These are phyloP conservation scores for Penicillium sp. DNA, from an alignment of 2,329 filamentous ascomycete genomes.

Conservation along the genomic window DNA sequence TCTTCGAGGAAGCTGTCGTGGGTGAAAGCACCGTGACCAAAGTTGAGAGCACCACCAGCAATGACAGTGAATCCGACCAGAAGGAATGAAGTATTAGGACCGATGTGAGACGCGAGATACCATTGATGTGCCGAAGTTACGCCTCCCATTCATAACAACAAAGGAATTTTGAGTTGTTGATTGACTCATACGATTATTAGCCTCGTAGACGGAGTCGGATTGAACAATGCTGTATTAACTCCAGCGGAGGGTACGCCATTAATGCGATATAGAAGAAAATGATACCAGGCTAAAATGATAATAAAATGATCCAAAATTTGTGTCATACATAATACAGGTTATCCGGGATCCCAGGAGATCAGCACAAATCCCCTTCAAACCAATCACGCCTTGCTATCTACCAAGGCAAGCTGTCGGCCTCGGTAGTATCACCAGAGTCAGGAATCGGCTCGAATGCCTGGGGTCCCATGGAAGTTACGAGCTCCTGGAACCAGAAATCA, in stretches of 20 bases:
- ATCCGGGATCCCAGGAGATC: neutral
- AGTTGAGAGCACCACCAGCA: conserved; percentile 42
- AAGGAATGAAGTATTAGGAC: conserved; percentile 7
- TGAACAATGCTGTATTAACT: neutral
- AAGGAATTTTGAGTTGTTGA: neutral
- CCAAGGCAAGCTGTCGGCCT: neutral
- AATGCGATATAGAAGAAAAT: too few relatives aligned
- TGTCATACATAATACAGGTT: conserved; percentile 2
- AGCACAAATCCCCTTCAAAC: neutral
- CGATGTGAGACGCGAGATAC: neutral
- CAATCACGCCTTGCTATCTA: conserved; percentile 5
- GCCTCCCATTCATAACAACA: neutral
- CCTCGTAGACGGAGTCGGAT: neutral
- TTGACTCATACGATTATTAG: neutral
- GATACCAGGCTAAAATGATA: too few relatives aligned
- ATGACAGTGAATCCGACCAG: conserved; percentile 21
- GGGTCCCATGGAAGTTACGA: conserved; percentile 22
- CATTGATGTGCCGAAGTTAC: neutral
- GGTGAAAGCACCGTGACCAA: conserved; percentile 34
- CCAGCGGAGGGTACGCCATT: neutral
- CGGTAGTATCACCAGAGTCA: neutral
- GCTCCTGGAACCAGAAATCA: conserved; percentile 58
- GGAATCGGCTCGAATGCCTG: conserved; percentile 1
- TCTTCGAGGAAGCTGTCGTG: conserved; percentile 87
- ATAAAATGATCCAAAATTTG: neutral